A percentile compares a stretch with the other conserved stretches of the same genome.
Conservation (phyloP, 2,329 filamentous ascomycete species). For the Claviceps quebecensis region DNA sequence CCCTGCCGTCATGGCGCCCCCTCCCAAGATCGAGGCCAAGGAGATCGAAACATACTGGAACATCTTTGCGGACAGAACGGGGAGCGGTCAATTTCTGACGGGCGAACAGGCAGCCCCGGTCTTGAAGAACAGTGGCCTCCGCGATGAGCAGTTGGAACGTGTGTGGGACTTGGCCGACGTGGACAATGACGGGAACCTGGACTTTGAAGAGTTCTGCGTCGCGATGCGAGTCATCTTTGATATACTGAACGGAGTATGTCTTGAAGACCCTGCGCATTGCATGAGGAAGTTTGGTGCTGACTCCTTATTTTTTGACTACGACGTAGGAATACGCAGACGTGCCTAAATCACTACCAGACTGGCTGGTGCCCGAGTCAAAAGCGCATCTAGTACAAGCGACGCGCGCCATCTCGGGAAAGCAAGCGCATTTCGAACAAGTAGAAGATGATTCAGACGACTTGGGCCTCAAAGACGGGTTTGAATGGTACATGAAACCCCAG, state of each 20-base stretch:
- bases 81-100: slow-evolving; percentile 44
- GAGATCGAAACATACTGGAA: slow-evolving; percentile 55
- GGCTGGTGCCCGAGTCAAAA: slow-evolving; percentile 93
- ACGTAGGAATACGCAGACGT: slow-evolving; percentile 75
- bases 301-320: background rate
- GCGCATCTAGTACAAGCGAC: slow-evolving; percentile 76
- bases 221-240: slow-evolving; percentile 98
- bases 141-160: slow-evolving; percentile 72
- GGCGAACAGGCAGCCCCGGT: slow-evolving; percentile 49
- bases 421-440: slow-evolving; percentile 71
- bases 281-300: background rate
- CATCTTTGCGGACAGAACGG: slow-evolving; percentile 46
- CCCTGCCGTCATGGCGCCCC: slow-evolving; percentile 26
- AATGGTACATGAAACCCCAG: slow-evolving; percentile 95
- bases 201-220: slow-evolving; percentile 99
- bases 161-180: slow-evolving; percentile 97
- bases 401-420: slow-evolving; percentile 64
- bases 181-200: slow-evolving; percentile 90
- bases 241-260: slow-evolving; percentile 72
- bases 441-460: slow-evolving; percentile 71
- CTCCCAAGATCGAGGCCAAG: slow-evolving; percentile 46
- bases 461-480: slow-evolving; percentile 88
- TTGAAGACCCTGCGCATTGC: background rate
- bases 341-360: slow-evolving; percentile 75
- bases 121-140: slow-evolving; percentile 48